phyloP scores from a whole-genome alignment of 2,329 filamentous ascomycete genomes.

The Diaporthe citriasiana region DNA sequence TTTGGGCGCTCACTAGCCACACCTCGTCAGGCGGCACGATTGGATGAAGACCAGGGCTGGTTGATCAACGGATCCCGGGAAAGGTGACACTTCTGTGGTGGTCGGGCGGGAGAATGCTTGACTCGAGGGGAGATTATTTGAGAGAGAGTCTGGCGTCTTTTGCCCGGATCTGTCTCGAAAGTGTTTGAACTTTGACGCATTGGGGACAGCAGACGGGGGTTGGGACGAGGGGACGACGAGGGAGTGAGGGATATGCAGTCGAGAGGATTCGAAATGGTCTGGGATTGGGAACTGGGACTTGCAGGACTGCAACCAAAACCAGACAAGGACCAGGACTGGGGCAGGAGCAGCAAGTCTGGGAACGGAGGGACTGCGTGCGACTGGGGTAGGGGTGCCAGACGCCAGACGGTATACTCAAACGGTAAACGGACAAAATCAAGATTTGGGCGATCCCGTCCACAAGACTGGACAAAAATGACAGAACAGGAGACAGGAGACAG shows the following conservation, averaged over 20 bases:
- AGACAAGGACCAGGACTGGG: slow-evolving; percentile 23
- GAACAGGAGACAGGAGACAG: slow-evolving; percentile 2
- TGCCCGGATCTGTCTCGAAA: slow-evolving; percentile 47
- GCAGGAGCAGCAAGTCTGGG: background rate
- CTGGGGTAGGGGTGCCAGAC: background rate
- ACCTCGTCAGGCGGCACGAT: slow-evolving; percentile 16
- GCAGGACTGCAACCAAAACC: slow-evolving; percentile 16
- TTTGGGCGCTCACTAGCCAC: slow-evolving; percentile 27
- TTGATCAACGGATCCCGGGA: slow-evolving; percentile 22
- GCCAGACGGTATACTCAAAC: background rate
- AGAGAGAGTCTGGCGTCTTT: slow-evolving; percentile 29
- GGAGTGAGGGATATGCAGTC: slow-evolving; percentile 37
- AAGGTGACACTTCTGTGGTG: slow-evolving; percentile 32
- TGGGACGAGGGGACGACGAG: slow-evolving; percentile 13
- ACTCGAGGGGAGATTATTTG: slow-evolving; percentile 36
- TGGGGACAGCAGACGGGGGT: slow-evolving; percentile 36
- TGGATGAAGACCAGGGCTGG: slow-evolving; percentile 9
- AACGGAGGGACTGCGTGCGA: background rate
- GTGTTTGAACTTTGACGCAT: slow-evolving; percentile 48
- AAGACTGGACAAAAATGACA: background rate
- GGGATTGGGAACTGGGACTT: slow-evolving; percentile 17
- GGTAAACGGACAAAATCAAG: slow-evolving; percentile 22
- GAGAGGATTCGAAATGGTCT: slow-evolving; percentile 25
- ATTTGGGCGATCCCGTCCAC: slow-evolving; percentile 6
- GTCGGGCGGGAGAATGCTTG: slow-evolving; percentile 20